Percentiles rank a stretch among this genome's conserved stretches.
Evolutionary conservation across 495 filamentous ascomycete species (phyloP).

Genomic region (Aspergillus indologenus): DNA sequence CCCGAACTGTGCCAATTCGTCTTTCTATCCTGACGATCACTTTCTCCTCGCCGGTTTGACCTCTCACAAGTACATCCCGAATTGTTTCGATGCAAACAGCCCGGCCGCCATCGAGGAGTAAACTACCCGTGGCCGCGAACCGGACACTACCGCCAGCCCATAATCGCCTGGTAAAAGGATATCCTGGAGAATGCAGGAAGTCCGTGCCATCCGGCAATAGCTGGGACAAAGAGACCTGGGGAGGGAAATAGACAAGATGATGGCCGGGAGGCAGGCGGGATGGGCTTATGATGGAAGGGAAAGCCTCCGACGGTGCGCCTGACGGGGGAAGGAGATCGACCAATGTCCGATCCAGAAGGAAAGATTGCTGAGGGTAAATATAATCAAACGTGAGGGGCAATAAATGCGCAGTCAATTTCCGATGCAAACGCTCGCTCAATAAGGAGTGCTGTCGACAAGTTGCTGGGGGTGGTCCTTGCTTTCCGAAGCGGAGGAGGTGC

Average conservation of each 20-base stretch:
- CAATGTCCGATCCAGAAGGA: constrained; percentile 64
- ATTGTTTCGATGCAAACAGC: constrained; percentile 65
- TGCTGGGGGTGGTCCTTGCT: constrained; percentile 1
- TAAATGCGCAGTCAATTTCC: constrained; percentile 43
- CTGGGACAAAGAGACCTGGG: constrained; percentile 51
- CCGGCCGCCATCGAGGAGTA: constrained; percentile 46
- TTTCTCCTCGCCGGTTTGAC: constrained; percentile 54
- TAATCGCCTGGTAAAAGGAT: constrained; percentile 65
- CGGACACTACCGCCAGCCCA: constrained; percentile 68
- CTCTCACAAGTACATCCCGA: constrained; percentile 55
- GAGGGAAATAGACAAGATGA: constrained; percentile 73
- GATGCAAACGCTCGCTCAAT: constrained; percentile 28
- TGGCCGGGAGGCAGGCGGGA: constrained; percentile 45
- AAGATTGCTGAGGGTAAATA: constrained; percentile 59
- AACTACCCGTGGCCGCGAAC: constrained; percentile 25
- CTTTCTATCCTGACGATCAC: constrained; percentile 58
- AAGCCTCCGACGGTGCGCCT: neutral
- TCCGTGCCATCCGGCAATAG: constrained; percentile 76
- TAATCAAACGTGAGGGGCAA: constrained; percentile 61
- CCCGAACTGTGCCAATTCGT: constrained; percentile 37
- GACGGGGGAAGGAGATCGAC: constrained; percentile 50
- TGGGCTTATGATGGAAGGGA: constrained; percentile 37
- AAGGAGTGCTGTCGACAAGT: constrained; percentile 25
- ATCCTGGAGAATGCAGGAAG: constrained; percentile 61
- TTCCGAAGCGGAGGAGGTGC: constrained; percentile 6